phyloP scores from a whole-genome alignment of 108 stramenopile genomes.

The Discostella stelligeroides region DNA sequence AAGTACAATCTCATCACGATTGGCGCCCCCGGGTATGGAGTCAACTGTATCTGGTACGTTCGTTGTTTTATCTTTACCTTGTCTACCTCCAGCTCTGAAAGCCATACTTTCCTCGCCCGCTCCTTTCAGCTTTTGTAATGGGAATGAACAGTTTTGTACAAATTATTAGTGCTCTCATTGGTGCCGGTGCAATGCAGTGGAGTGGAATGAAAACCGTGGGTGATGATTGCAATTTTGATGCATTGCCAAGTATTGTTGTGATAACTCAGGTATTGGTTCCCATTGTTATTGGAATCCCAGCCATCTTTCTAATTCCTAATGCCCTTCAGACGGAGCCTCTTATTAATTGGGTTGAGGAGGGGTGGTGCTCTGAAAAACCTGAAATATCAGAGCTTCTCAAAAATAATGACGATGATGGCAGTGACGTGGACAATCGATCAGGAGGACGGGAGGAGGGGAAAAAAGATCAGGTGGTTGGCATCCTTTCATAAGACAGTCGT shows the following conservation, averaged over 20 bases:
- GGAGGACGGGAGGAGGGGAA: too few species aligned
- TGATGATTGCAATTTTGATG: slow-evolving; percentile 44
- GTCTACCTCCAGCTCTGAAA: too few species aligned
- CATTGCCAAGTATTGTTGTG: slow-evolving; percentile 34
- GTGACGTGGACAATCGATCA: too few species aligned
- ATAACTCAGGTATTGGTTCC: slow-evolving; percentile 45
- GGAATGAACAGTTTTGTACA: slow-evolving; percentile 1
- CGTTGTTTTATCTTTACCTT: too few species aligned
- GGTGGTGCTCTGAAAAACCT: too few species aligned
- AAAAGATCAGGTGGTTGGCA: too few species aligned
- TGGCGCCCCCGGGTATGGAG: slow-evolving; percentile 47
- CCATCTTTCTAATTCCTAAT: slow-evolving; percentile 43
- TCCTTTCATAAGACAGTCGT: too few species aligned
- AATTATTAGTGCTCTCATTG: slow-evolving; percentile 43
- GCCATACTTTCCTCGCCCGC: neutral
- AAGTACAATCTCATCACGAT: slow-evolving; percentile 39
- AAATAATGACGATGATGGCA: too few species aligned
- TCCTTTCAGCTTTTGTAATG: neutral
- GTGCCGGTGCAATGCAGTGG: slow-evolving; percentile 47
- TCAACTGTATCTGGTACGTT: slow-evolving; percentile 44
- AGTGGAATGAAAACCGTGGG: too few species aligned
- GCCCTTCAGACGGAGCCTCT: slow-evolving; percentile 41
- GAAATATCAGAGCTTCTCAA: too few species aligned
- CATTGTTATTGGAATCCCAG: slow-evolving; percentile 34
- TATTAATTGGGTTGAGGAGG: slow-evolving; percentile 43